phyloP scores from a whole-genome alignment of 208 protist species.

The Trypanosomatidae sp. region DNA sequence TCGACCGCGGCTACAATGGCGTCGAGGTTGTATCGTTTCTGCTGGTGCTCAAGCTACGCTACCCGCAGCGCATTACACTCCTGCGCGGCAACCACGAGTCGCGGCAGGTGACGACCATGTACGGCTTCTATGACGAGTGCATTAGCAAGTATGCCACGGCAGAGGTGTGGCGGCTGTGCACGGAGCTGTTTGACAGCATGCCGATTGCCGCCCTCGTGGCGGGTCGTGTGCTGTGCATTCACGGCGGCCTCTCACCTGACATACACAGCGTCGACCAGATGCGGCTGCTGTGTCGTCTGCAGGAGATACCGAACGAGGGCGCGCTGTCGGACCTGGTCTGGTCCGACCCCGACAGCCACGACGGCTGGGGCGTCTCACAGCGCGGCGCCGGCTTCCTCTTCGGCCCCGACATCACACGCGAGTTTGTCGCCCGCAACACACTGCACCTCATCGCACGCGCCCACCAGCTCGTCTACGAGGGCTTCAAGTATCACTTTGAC shows the following conservation, averaged over 20 bases:
- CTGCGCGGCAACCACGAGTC: conserved; percentile 91
- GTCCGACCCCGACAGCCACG: conserved; percentile 83
- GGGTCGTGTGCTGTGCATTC: conserved; percentile 92
- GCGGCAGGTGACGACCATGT: conserved; percentile 68
- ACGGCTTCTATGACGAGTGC: conserved; percentile 91
- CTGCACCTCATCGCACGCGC: conserved; percentile 78
- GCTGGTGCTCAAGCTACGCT: conserved; percentile 87
- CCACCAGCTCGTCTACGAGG: conserved; percentile 86
- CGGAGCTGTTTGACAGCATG: conserved; percentile 99
- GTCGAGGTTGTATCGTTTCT: conserved; percentile 91
- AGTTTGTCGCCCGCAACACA: conserved; percentile 79
- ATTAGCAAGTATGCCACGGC: conserved; percentile 70
- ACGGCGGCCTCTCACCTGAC: conserved; percentile 96
- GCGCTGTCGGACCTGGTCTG: conserved; percentile 81
- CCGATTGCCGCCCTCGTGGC: conserved; percentile 96
- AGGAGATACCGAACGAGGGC: conserved; percentile 84
- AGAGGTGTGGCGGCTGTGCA: conserved; percentile 96
- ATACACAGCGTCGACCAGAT: conserved; percentile 87
- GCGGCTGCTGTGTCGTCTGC: conserved; percentile 50
- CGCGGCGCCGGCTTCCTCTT: conserved; percentile 84
- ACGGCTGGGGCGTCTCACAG: conserved; percentile 66
- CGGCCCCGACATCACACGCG: conserved; percentile 42
- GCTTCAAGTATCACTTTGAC: conserved; percentile 85
- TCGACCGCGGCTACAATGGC: conserved; percentile 92
- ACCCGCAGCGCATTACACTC: conserved; percentile 69